These are phyloP conservation scores for Beauveria sp. DNA, from an alignment of 2,329 filamentous ascomycete genomes.

Conservation along the genomic window DNA sequence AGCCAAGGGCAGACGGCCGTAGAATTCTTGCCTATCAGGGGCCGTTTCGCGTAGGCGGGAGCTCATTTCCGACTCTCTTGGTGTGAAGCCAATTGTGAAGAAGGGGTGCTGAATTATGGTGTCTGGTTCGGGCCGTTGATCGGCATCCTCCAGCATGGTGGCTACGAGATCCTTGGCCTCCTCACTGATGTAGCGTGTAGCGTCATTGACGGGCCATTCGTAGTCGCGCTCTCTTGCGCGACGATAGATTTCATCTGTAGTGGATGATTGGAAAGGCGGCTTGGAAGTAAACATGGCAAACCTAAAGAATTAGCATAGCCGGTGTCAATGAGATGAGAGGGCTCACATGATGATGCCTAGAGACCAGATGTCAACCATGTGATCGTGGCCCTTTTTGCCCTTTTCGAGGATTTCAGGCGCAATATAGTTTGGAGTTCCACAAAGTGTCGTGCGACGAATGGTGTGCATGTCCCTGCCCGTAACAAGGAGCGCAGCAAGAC, in stretches of 20 bases:
- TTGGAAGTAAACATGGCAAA: constrained; percentile 96
- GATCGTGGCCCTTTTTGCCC: constrained; percentile 88
- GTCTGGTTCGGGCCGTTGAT: constrained; percentile 67
- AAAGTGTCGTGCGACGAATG: constrained; percentile 81
- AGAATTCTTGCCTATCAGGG: constrained; percentile 52
- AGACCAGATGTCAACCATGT: constrained; percentile 98
- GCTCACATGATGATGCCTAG: constrained; percentile 89
- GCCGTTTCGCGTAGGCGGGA: constrained; percentile 48
- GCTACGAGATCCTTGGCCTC: constrained; percentile 75
- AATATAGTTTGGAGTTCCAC: constrained; percentile 97
- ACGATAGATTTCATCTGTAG: constrained; percentile 77
- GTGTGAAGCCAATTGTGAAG: constrained; percentile 71
- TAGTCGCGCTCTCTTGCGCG: constrained; percentile 65
- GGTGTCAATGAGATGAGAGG: neutral
- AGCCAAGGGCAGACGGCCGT: constrained; percentile 39
- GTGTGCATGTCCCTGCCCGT: constrained; percentile 85
- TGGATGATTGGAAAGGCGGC: constrained; percentile 90
- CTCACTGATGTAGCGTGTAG: constrained; percentile 62
- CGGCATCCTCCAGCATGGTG: constrained; percentile 66
- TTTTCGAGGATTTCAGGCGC: constrained; percentile 94
- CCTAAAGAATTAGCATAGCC: constrained; percentile 32
- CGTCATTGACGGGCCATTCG: constrained; percentile 66
- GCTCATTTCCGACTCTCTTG: constrained; percentile 51
- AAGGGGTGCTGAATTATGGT: constrained; percentile 73
- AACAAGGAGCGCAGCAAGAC: constrained; percentile 82